Evolutionary conservation across 139 green algal genomes (phyloP).

Genomic region (Chlamydomonas incerta): DNA sequence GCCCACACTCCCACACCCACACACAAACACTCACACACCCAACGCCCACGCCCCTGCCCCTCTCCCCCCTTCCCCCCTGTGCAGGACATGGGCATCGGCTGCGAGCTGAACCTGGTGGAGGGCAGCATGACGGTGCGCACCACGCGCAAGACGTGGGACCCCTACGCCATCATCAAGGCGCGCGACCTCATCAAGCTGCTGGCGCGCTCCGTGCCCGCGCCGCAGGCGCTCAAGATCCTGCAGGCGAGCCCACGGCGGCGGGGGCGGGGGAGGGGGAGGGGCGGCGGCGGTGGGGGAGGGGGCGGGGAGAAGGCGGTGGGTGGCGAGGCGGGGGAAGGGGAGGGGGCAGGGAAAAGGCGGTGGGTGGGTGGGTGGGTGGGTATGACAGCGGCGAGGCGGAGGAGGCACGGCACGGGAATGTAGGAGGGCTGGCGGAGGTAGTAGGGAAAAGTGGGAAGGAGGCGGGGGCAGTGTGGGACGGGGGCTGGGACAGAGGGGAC

Average conservation of each 20-base stretch:
- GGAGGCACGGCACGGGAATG: too few relatives aligned
- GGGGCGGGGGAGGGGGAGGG: too few relatives aligned
- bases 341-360: too few relatives aligned
- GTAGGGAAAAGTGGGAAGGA: too few relatives aligned
- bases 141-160: constrained; percentile 98
- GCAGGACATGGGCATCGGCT: constrained; percentile 71
- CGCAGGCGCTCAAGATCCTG: constrained; percentile 75
- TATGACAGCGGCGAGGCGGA: too few relatives aligned
- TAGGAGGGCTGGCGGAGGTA: too few relatives aligned
- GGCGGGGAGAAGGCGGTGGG: too few relatives aligned
- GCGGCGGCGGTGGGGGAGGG: too few relatives aligned
- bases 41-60: not conserved
- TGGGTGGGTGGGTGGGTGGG: too few relatives aligned
- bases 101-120: constrained; percentile 98
- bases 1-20: not conserved
- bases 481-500: too few relatives aligned
- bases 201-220: constrained; percentile 91
- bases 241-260: not conserved
- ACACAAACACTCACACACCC: not conserved
- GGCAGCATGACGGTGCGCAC: constrained; percentile 97
- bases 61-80: not conserved
- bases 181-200: constrained; percentile 99
- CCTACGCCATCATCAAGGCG: constrained; percentile 98
- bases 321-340: too few relatives aligned
- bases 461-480: too few relatives aligned